These are phyloP conservation scores for Trichocladium antarcticum DNA, from an alignment of 495 filamentous ascomycete genomes.

Conservation along the genomic window DNA sequence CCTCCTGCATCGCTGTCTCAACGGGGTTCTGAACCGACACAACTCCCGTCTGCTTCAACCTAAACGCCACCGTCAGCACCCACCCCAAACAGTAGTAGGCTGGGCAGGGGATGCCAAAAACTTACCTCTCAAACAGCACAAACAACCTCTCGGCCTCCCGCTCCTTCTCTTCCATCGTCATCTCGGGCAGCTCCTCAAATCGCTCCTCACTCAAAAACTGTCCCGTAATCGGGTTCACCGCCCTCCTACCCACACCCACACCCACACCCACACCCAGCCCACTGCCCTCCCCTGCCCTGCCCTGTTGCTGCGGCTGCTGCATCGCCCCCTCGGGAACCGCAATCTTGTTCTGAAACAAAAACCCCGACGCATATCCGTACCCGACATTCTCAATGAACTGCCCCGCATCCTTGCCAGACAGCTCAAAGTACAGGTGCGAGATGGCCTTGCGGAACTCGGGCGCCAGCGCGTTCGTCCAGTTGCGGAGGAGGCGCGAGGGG, in stretches of 20 bases:
- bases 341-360: conserved; percentile 70
- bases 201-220: conserved; percentile 66
- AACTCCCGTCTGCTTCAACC: conserved; percentile 71
- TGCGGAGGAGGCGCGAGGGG: conserved; percentile 62
- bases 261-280: background rate
- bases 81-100: background rate
- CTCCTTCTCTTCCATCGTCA: conserved; percentile 89
- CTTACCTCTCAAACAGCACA: conserved; percentile 85
- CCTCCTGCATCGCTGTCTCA: conserved; percentile 58
- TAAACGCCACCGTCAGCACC: conserved; percentile 24
- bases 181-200: conserved; percentile 46
- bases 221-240: conserved; percentile 81
- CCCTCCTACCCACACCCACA: conserved; percentile 10
- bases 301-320: conserved; percentile 47
- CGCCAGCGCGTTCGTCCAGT: conserved; percentile 61
- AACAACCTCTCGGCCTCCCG: conserved; percentile 87
- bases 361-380: conserved; percentile 86
- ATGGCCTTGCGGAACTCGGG: conserved; percentile 65
- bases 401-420: conserved; percentile 63
- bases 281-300: conserved; percentile 14
- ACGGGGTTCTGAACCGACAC: conserved; percentile 81
- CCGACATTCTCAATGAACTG: conserved; percentile 72
- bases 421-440: conserved; percentile 70
- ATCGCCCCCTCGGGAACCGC: conserved; percentile 56
- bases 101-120: background rate